phyloP scores from a whole-genome alignment of 148 eudicot genomes.

The Nepenthes mirabilis region DNA sequence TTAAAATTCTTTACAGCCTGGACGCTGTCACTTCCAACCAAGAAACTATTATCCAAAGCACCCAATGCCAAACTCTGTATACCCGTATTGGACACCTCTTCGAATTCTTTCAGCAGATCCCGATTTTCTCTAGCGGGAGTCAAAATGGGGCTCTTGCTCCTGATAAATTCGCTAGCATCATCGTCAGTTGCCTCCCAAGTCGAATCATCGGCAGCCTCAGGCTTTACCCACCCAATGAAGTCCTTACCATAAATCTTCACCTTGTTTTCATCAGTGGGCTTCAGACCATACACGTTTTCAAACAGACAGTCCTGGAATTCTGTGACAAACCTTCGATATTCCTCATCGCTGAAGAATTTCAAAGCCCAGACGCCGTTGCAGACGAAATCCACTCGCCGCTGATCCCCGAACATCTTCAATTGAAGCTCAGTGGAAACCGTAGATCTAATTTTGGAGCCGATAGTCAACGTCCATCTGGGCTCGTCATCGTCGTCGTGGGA shows the following conservation, averaged over 20 bases:
- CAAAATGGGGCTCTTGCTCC: slow-evolving; percentile 1
- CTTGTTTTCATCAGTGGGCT: slow-evolving; percentile 57
- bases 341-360: slow-evolving; percentile 46
- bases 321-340: slow-evolving; percentile 39
- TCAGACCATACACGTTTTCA: slow-evolving; percentile 66
- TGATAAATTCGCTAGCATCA: slow-evolving; percentile 4
- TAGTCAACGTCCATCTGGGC: slow-evolving; percentile 39
- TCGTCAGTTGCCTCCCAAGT: slow-evolving; percentile 84
- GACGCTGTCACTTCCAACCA: slow-evolving; percentile 60
- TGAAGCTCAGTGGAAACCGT: slow-evolving; percentile 76
- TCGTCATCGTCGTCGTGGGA: slow-evolving; percentile 15
- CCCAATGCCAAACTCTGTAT: slow-evolving; percentile 90
- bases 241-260: slow-evolving; percentile 80
- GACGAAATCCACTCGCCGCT: slow-evolving; percentile 72
- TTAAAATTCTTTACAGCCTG: slow-evolving; percentile 93
- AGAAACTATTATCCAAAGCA: slow-evolving; percentile 85
- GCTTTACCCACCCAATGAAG: slow-evolving; percentile 72
- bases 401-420: slow-evolving; percentile 77
- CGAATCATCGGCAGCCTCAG: slow-evolving; percentile 67
- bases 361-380: slow-evolving; percentile 73
- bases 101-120: slow-evolving; percentile 72
- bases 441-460: slow-evolving; percentile 47
- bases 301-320: slow-evolving; percentile 63
- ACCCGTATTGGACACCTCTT: slow-evolving; percentile 53
- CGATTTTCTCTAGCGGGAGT: slow-evolving; percentile 22